Evolutionary conservation across 1,284 basidiomycete species (phyloP).

Genomic region (Wallemia ichthyophaga): DNA sequence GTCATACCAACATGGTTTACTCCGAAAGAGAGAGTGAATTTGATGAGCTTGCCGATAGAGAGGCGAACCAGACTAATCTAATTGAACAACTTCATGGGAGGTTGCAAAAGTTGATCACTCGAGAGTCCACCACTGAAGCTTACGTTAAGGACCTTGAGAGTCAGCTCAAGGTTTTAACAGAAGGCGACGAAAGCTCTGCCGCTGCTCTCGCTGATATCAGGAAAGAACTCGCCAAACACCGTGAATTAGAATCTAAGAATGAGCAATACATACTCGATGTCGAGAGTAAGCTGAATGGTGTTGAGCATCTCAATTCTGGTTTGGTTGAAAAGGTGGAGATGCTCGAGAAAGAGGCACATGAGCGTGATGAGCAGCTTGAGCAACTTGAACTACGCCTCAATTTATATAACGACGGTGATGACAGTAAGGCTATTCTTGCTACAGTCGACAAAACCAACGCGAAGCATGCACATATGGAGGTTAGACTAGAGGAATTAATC

Average conservation of each 20-base stretch:
- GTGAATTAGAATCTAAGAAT: slow-evolving; percentile 40
- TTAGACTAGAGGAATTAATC: slow-evolving; percentile 37
- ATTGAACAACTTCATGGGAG: slow-evolving; percentile 54
- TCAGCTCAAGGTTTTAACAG: slow-evolving; percentile 53
- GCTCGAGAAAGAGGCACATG: slow-evolving; percentile 45
- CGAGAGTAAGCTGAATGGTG: slow-evolving; percentile 43
- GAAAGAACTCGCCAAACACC: slow-evolving; percentile 47
- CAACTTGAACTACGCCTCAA: slow-evolving; percentile 30
- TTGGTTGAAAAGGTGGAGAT: slow-evolving; percentile 40
- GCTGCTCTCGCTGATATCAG: slow-evolving; percentile 50
- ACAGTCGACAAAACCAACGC: background rate
- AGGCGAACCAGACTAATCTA: slow-evolving; percentile 51
- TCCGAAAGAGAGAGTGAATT: background rate
- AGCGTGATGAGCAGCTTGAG: slow-evolving; percentile 38
- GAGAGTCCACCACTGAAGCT: slow-evolving; percentile 69
- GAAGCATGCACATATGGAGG: background rate
- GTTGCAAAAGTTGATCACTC: slow-evolving; percentile 49
- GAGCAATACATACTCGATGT: slow-evolving; percentile 63
- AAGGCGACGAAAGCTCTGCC: slow-evolving; percentile 38
- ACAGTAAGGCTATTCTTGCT: background rate
- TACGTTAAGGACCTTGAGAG: slow-evolving; percentile 78
- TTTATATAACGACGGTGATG: background rate
- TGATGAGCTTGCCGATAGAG: slow-evolving; percentile 20
- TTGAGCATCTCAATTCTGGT: slow-evolving; percentile 39
- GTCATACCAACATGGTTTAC: background rate